Evolutionary conservation across 2,329 filamentous ascomycete genomes (phyloP).

Genomic region (Penicillium glabrum): DNA sequence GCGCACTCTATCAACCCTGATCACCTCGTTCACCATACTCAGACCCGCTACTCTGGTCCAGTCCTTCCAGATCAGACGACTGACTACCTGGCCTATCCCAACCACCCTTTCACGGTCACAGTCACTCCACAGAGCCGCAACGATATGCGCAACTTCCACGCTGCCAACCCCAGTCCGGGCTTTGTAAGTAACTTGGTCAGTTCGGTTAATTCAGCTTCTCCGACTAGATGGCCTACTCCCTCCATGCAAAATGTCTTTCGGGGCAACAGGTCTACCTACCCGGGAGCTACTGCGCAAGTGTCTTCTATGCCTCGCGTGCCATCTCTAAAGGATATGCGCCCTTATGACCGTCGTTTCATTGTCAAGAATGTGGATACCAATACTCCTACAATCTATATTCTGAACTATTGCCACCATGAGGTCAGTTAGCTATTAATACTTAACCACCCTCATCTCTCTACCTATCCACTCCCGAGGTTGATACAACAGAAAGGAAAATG

Average conservation of each 20-base stretch:
- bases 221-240: background rate
- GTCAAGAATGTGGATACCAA: constrained; percentile 5
- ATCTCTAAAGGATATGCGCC: background rate
- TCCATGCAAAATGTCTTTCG: background rate
- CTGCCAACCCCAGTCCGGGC: background rate
- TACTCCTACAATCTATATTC: background rate
- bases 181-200: background rate
- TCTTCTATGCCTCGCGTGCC: background rate
- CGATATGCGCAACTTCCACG: background rate
- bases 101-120: background rate
- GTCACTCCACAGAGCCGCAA: background rate
- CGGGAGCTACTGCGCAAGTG: background rate
- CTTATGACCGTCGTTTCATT: constrained; percentile 4
- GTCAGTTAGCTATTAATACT: background rate
- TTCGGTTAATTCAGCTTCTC: background rate
- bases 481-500: background rate
- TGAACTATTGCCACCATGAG: background rate
- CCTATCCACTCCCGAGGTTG: background rate
- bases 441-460: background rate
- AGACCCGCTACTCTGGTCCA: background rate
- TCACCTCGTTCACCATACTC: background rate
- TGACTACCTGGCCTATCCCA: background rate
- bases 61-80: background rate
- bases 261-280: background rate
- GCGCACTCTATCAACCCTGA: no score